Conservation (phyloP, 352 stramenopile species). For the Pythium brassicae region DNA sequence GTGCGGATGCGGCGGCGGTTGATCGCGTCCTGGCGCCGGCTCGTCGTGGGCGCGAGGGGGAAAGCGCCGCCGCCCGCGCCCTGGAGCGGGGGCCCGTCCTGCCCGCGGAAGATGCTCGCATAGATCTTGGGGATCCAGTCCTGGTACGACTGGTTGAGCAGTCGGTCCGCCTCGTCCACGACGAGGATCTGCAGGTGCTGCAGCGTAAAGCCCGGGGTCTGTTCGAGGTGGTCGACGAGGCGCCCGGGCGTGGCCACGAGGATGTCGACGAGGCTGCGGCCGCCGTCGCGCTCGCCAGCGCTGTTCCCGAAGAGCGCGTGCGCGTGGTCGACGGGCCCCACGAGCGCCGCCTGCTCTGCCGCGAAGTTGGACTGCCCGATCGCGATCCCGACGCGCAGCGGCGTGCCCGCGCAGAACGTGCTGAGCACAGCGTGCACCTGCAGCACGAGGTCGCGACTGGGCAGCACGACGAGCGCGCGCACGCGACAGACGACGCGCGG, state of each 20-base stretch:
- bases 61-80: conserved; percentile 19
- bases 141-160: conserved; percentile 97
- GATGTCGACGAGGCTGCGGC: conserved; percentile 91
- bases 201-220: conserved; percentile 96
- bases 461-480: conserved; percentile 94
- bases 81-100: conserved; percentile 21
- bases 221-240: conserved; percentile 95
- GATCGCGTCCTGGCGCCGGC: conserved; percentile 72
- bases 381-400: conserved; percentile 87
- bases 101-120: conserved; percentile 70
- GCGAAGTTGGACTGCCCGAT: conserved; percentile 90
- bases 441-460: conserved; percentile 94
- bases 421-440: conserved; percentile 84
- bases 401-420: conserved; percentile 58
- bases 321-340: conserved; percentile 39
- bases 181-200: conserved; percentile 96
- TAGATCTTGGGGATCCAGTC: conserved; percentile 95
- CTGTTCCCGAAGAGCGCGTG: conserved; percentile 22
- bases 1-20: conserved; percentile 72
- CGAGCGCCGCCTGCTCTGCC: conserved; percentile 70
- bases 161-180: conserved; percentile 96
- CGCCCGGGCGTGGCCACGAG: conserved; percentile 96
- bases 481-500: conserved; percentile 81
- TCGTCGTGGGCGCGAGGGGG: conserved; percentile 41
- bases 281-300: conserved; percentile 26